A percentile compares a stretch with the other conserved stretches of the same genome.
phyloP scores from a whole-genome alignment of 225 moss, liverwort and hornwort genomes.

The Marchantia polymorpha region DNA sequence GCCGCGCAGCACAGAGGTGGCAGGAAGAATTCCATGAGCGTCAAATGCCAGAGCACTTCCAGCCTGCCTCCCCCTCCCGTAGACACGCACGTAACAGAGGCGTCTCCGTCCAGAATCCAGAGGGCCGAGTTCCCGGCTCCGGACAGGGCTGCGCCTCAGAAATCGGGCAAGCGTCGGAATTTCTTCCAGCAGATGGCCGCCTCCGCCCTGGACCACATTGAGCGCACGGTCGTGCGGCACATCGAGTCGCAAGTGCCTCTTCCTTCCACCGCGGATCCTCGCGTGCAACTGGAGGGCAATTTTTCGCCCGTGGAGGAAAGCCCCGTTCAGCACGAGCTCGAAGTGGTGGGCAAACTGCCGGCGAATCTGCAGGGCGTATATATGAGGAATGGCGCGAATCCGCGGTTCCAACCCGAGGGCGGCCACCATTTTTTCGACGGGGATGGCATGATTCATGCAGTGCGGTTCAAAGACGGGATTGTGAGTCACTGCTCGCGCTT shows the following conservation, averaged over 20 bases:
- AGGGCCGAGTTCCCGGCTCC: not conserved
- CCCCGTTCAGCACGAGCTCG: conserved; percentile 51
- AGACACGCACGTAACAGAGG: not conserved
- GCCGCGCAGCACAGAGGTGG: not conserved
- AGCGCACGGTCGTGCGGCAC: conserved; percentile 48
- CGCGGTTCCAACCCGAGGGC: conserved; percentile 66
- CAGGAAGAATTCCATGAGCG: not conserved
- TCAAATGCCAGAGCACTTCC: conserved; percentile 9
- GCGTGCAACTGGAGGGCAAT: conserved; percentile 75
- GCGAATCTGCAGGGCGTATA: conserved; percentile 61
- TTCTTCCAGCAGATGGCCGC: conserved; percentile 55
- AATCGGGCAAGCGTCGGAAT: conserved; percentile 29
- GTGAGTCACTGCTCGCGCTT: conserved; percentile 78
- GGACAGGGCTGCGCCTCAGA: not conserved
- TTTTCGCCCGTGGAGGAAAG: conserved; percentile 66
- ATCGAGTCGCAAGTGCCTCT: conserved; percentile 44
- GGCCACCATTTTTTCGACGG: conserved; percentile 96
- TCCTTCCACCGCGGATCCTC: conserved; percentile 73
- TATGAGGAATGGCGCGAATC: conserved; percentile 87
- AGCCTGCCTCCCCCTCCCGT: not conserved
- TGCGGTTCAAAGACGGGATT: conserved; percentile 50
- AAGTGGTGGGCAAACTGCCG: conserved; percentile 60
- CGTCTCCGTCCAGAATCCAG: conserved; percentile 7
- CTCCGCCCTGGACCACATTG: conserved; percentile 50
- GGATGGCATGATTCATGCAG: conserved; percentile 94